Percentiles rank a stretch among this genome's conserved stretches.
Conservation (phyloP, 2,329 filamentous ascomycete genomes). For the Pseudocercospora musae region DNA sequence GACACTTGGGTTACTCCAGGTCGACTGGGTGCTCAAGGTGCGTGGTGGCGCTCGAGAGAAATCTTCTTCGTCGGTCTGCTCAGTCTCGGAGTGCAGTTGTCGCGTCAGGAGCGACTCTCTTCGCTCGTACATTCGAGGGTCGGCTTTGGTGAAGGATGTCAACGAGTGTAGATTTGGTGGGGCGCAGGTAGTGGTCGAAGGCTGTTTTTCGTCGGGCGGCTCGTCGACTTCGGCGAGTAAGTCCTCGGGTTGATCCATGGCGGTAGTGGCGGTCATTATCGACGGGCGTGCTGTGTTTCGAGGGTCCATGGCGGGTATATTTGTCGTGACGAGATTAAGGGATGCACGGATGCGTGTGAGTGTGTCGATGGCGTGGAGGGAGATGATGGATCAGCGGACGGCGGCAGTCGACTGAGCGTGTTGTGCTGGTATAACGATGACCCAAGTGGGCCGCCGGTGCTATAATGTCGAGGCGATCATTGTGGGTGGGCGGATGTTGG, state of each 20-base stretch:
- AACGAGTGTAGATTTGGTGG: conserved; percentile 10
- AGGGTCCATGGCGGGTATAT: conserved; percentile 18
- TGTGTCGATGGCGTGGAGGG: background rate
- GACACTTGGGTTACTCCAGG: conserved; percentile 75
- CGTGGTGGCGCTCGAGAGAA: conserved; percentile 33
- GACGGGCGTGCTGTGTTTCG: conserved; percentile 15
- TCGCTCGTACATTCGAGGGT: conserved; percentile 49
- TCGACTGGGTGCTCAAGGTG: conserved; percentile 57
- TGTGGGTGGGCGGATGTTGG: conserved; percentile 3
- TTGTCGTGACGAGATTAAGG: background rate
- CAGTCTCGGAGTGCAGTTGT: conserved; percentile 63
- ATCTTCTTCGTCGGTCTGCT: conserved; percentile 41
- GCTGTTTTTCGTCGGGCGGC: conserved; percentile 64
- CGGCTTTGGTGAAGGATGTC: conserved; percentile 41
- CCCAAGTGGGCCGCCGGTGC: conserved; percentile 20
- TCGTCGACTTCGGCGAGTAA: conserved; percentile 75
- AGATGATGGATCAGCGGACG: background rate
- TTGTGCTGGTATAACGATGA: conserved; percentile 9
- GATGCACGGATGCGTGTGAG: background rate
- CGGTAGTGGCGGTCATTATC: conserved; percentile 19
- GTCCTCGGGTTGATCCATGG: conserved; percentile 52
- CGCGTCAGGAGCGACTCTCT: conserved; percentile 83
- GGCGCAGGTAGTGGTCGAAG: conserved; percentile 6
- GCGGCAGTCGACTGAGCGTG: background rate
- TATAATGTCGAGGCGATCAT: conserved; percentile 20